Evolutionary conservation across 163 green algal genomes (phyloP).

Genomic region (Trebouxia gelatinosa): DNA sequence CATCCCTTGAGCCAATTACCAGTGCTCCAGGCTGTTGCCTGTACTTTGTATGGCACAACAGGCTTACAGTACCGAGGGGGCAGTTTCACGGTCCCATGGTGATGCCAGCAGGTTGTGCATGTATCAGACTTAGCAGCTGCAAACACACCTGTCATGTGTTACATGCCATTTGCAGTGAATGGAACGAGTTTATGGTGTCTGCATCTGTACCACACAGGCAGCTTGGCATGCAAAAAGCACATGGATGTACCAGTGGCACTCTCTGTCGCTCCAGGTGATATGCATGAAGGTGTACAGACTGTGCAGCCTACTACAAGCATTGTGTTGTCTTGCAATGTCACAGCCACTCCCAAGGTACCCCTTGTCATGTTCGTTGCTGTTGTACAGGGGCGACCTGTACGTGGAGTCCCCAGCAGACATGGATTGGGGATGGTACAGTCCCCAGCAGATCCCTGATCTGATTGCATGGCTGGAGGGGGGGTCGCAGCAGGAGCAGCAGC

Average conservation of each 20-base stretch:
- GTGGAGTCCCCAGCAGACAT: conserved; percentile 23
- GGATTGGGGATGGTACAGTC: conserved; percentile 30
- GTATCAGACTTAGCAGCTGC: no score
- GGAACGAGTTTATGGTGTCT: not conserved
- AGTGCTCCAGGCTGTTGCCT: no score
- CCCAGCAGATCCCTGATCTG: conserved; percentile 20
- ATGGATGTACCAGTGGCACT: not conserved
- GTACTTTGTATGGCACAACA: no score
- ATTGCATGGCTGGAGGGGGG: conserved; percentile 37
- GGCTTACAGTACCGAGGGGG: no score
- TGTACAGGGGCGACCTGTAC: conserved; percentile 28
- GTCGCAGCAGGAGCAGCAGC: conserved; percentile 27
- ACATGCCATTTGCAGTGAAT: no score
- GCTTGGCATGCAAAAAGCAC: not conserved
- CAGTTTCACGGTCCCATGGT: no score
- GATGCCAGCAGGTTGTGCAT: no score
- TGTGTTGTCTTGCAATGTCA: no score
- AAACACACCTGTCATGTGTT: no score
- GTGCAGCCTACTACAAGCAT: not conserved
- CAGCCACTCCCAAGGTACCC: no score
- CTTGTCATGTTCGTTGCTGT: not conserved
- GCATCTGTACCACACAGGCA: not conserved
- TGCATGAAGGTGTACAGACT: not conserved
- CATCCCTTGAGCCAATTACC: no score
- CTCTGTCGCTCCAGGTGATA: not conserved